Evolutionary conservation across 345 rosid genomes (phyloP).

Genomic region (Pugionium dolabratum): DNA sequence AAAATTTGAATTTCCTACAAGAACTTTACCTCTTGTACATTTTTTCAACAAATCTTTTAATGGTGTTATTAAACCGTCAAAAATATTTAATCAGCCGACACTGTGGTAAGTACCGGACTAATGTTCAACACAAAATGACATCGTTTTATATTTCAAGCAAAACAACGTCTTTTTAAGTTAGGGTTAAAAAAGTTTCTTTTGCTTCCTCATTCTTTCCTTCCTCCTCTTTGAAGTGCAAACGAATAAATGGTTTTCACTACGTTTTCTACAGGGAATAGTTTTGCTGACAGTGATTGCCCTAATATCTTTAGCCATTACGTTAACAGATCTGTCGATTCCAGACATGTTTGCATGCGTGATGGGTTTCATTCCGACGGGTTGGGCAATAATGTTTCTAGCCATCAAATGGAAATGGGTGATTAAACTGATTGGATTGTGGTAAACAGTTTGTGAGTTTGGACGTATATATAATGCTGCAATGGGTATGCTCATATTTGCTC

Average conservation of each 20-base stretch:
- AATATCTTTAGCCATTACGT: slow-evolving; percentile 56
- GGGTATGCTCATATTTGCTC: slow-evolving; percentile 81
- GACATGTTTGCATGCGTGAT: slow-evolving; percentile 88
- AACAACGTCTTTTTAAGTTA: no score
- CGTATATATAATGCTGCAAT: slow-evolving; percentile 92
- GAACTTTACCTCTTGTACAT: no score
- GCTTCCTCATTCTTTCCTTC: no score
- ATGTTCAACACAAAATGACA: no score
- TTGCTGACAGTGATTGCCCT: slow-evolving; percentile 70
- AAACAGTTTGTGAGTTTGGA: slow-evolving; percentile 81
- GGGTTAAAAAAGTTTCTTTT: no score
- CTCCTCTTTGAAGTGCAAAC: no score
- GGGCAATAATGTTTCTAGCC: slow-evolving; percentile 77
- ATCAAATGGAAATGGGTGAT: slow-evolving; percentile 74
- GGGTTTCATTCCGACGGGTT: slow-evolving; percentile 92
- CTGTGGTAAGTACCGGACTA: no score
- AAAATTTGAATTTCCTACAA: no score
- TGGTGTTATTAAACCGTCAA: no score
- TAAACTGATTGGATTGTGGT: slow-evolving; percentile 73
- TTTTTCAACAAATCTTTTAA: no score
- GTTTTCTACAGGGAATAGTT: slow-evolving; percentile 74
- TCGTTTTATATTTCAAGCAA: no score
- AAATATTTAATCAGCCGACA: no score
- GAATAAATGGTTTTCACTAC: slow-evolving; percentile 14
- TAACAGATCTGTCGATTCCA: slow-evolving; percentile 56